Evolutionary conservation across 306 rosid species (phyloP).

Genomic region (Glycyrrhiza uralensis): DNA sequence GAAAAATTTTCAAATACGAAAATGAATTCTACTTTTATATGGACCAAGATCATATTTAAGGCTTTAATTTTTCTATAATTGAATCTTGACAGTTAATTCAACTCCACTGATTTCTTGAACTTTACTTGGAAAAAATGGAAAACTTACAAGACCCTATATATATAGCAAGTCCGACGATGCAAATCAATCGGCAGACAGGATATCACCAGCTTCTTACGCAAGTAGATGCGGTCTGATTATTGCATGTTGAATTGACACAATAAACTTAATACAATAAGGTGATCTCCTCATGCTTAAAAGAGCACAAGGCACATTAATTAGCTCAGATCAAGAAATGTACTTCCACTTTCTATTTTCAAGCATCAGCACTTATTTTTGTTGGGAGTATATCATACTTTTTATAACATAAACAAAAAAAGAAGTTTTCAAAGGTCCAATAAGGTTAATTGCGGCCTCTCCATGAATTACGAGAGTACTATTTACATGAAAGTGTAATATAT

Average conservation of each 20-base stretch:
- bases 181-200: conserved; percentile 4
- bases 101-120: too few species aligned
- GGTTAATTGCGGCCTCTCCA: not conserved
- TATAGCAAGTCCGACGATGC: not conserved
- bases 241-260: not conserved
- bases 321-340: not conserved
- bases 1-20: too few species aligned
- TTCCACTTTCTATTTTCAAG: not conserved
- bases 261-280: not conserved
- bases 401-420: not conserved
- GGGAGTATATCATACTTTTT: too few species aligned
- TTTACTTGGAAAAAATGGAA: not conserved
- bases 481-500: not conserved
- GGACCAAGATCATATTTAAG: too few species aligned
- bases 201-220: not conserved
- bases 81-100: not conserved
- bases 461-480: not conserved
- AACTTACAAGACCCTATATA: not conserved
- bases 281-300: not conserved
- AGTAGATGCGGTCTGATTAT: not conserved
- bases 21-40: too few species aligned
- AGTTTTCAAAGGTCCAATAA: not conserved
- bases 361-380: not conserved
- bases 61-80: not conserved
- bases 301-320: not conserved